Conservation (phyloP, 768 basidiomycete genomes). For the Trametes villosa region DNA sequence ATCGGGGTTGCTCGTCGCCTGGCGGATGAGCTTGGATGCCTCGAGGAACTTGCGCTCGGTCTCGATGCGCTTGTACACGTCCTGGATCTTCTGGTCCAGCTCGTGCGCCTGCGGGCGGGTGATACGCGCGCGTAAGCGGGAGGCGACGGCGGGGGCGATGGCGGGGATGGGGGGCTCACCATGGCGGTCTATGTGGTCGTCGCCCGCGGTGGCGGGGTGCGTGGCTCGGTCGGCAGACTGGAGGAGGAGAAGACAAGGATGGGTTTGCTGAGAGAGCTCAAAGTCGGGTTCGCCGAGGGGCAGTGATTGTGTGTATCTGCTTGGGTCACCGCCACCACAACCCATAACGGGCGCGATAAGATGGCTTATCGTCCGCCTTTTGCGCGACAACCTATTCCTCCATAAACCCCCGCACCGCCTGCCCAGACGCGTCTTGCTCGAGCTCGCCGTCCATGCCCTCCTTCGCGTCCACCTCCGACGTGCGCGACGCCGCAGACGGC, state of each 20-base stretch:
- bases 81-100: constrained; percentile 92
- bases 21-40: constrained; percentile 75
- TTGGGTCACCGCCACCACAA: constrained; percentile 27
- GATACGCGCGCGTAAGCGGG: constrained; percentile 11
- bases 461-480: constrained; percentile 31
- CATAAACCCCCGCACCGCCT: neutral
- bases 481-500: constrained; percentile 50
- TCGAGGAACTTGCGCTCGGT: constrained; percentile 93
- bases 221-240: constrained; percentile 16
- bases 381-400: neutral
- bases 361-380: constrained; percentile 18
- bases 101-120: constrained; percentile 46
- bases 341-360: constrained; percentile 18
- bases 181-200: constrained; percentile 25
- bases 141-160: neutral
- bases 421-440: neutral
- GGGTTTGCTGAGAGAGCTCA: constrained; percentile 15
- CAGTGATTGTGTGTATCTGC: constrained; percentile 35
- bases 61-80: constrained; percentile 87
- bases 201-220: constrained; percentile 24
- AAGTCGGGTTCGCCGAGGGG: constrained; percentile 12
- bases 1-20: constrained; percentile 86
- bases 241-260: constrained; percentile 13
- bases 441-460: constrained; percentile 29
- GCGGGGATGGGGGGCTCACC: constrained; percentile 22